Base-by-base conservation (phyloP, 805 yeast genomes). In the Priceomyces fermenticarens region DNA sequence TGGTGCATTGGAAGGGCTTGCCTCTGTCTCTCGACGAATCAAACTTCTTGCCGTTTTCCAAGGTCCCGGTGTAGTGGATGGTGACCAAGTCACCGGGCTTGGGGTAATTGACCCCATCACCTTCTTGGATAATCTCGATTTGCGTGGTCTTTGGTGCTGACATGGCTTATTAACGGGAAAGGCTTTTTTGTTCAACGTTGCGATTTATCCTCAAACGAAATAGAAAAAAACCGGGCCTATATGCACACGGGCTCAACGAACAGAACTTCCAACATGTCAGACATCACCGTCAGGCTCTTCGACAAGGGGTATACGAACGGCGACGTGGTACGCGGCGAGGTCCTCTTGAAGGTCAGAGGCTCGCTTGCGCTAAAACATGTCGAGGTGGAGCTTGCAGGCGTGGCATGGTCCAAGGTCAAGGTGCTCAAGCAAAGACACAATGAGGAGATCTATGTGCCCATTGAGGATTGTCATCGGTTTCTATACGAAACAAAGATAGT, bases 1-100 rank as follows among this genome's bases (percentile, higher is more conserved):
- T 88, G 69, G 74, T 71, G 66, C 95, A 85, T 67, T 88, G 91
- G 83, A 91, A 91, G 52, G 98, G 97, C 67, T 85, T 81, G 60
- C 93, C 93, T 72, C 97, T 84, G 76, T 88, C 96, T 55, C 89
- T 78, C 42, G 97, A 89, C 40, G 97, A 88, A 68, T 91, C 98
- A 63, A 91, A 91, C 72, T 88, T 88, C 75, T 87, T 88, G 58
- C 98, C 98, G 67, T 87, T 86, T 68, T 88, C 95, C 61, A 91
- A 78, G 43, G 96, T 89, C 57, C 98, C 98, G 39, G 87, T 85
- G 80, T 91, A 91, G 73, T 91, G 97, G 62, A 91, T 91, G 49
- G 97, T 83, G 52, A 91, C 93, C 50, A 74, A 70, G 71, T 90
- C 97, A 55, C 97, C 97, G 31, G 72, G 63, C 66, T 84, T 74